Percentiles rank a stretch among this genome's conserved stretches.
These are phyloP conservation scores for Ophiostoma sp. DNA, from an alignment of 2,329 filamentous ascomycete genomes.

Conservation along the genomic window DNA sequence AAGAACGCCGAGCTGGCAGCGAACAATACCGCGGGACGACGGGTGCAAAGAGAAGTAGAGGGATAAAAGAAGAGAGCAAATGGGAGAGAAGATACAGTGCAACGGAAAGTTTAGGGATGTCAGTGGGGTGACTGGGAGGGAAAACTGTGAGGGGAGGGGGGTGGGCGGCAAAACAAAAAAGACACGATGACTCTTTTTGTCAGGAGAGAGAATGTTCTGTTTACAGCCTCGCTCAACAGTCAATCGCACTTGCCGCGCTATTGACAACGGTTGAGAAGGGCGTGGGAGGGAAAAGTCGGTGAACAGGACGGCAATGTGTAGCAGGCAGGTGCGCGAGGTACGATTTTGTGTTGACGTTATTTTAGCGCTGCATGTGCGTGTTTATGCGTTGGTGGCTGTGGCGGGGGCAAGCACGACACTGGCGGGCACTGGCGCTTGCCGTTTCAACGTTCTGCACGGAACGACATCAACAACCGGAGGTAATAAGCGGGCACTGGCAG, in stretches of 20 bases:
- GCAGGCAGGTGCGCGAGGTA: conserved; percentile 2
- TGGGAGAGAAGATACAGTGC: neutral
- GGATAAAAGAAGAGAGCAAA: neutral
- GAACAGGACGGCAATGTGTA: conserved; percentile 3
- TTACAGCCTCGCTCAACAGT: neutral
- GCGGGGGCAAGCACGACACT: conserved; percentile 10
- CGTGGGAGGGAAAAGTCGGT: conserved; percentile 17
- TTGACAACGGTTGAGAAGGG: neutral
- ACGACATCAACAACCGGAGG: neutral
- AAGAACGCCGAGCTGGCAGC: neutral
- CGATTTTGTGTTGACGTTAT: conserved; percentile 4
- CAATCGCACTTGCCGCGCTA: conserved; percentile 3
- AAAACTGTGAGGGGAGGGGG: neutral
- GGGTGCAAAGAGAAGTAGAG: neutral
- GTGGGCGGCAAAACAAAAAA: neutral
- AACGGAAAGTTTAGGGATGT: neutral
- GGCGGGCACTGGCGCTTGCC: neutral
- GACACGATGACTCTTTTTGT: conserved; percentile 1
- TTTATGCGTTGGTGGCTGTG: conserved; percentile 6
- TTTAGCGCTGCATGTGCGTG: conserved; percentile 20
- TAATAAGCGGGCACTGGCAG: neutral
- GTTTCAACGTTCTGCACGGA: conserved; percentile 15
- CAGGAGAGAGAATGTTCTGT: neutral
- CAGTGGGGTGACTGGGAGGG: neutral
- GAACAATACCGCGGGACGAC: neutral